A percentile compares a stretch with the other conserved stretches of the same genome.
Evolutionary conservation across 768 basidiomycete species (phyloP).

Genomic region (Mycena haematopus): DNA sequence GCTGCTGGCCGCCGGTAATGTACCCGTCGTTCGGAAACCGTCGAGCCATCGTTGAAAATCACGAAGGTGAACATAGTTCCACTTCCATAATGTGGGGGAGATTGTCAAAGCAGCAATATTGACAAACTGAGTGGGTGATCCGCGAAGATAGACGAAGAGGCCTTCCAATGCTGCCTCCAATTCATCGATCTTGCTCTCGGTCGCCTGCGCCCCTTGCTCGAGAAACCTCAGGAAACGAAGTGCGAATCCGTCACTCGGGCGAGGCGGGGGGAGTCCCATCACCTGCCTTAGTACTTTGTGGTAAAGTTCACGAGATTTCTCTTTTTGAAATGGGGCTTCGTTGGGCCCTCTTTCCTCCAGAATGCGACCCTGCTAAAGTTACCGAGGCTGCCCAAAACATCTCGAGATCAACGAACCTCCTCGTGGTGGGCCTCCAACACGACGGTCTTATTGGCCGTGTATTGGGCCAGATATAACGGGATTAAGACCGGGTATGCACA

Average conservation of each 20-base stretch:
- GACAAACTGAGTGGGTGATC: background rate
- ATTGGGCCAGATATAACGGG: conserved; percentile 67
- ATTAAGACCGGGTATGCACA: conserved; percentile 68
- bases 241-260: background rate
- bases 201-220: background rate
- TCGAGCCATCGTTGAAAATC: conserved; percentile 4
- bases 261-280: background rate
- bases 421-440: conserved; percentile 43
- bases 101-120: conserved; percentile 12
- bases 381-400: background rate
- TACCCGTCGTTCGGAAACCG: conserved; percentile 26
- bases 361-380: conserved; percentile 19
- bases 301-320: background rate
- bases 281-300: background rate
- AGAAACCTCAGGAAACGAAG: background rate
- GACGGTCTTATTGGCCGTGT: conserved; percentile 35
- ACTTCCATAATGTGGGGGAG: background rate
- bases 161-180: background rate
- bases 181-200: background rate
- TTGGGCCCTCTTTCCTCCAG: conserved; percentile 8
- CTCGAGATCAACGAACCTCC: conserved; percentile 32
- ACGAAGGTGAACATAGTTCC: background rate
- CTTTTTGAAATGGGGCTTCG: background rate
- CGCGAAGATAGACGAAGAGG: conserved; percentile 5
- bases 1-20: conserved; percentile 18